Conservation (phyloP, 108 stramenopile genomes). For the Pseudonitzschia multiseries region DNA sequence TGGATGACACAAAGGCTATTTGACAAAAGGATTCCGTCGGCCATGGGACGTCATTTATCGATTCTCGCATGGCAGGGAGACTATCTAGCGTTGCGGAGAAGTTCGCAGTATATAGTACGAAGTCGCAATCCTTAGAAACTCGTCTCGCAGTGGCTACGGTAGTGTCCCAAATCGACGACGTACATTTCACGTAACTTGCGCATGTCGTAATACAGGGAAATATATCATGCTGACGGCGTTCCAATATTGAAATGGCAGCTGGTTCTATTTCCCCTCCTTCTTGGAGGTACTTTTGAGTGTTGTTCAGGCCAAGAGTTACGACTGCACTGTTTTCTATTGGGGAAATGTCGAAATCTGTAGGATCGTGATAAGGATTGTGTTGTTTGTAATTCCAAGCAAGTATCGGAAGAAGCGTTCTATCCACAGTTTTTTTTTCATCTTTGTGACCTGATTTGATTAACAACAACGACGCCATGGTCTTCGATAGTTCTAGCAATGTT, state of each 20-base stretch:
- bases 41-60: conserved; percentile 20
- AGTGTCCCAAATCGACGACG: conserved; percentile 43
- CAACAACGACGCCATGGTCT: background rate
- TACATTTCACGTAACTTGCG: conserved; percentile 30
- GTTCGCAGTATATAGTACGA: conserved; percentile 63
- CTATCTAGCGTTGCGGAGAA: conserved; percentile 42
- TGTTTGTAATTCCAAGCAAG: conserved; percentile 33
- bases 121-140: conserved; percentile 48
- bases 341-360: conserved; percentile 1
- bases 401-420: conserved; percentile 4
- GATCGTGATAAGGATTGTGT: conserved; percentile 13
- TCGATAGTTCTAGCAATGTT: background rate
- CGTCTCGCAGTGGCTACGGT: conserved; percentile 37
- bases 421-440: background rate
- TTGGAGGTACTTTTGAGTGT: conserved; percentile 12
- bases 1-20: conserved; percentile 69
- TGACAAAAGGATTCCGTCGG: conserved; percentile 53
- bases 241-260: conserved; percentile 17
- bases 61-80: conserved; percentile 38
- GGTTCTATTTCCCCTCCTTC: background rate
- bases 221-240: conserved; percentile 28
- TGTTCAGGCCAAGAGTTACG: conserved; percentile 6
- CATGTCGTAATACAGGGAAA: conserved; percentile 60
- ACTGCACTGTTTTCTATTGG: conserved; percentile 1
- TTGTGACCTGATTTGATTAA: background rate